phyloP scores from a whole-genome alignment of 371 early-diverging fungal genomes.

The Dinochytrium kinnereticum region DNA sequence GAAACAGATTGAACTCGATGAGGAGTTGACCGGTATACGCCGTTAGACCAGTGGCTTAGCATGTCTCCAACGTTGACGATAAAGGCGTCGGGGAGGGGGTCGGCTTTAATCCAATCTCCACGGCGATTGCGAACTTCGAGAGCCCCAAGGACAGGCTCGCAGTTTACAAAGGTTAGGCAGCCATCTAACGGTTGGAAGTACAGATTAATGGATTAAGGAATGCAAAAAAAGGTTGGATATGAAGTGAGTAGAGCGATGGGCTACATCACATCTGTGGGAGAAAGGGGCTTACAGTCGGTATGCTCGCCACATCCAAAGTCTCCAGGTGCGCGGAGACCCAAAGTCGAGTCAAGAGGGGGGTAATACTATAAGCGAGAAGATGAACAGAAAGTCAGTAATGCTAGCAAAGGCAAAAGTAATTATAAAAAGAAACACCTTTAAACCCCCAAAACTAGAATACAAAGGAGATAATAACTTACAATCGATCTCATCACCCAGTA shows the following conservation, averaged over 20 bases:
- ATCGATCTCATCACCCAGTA: constrained; percentile 12
- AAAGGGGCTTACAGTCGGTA: constrained; percentile 42
- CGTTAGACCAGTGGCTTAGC: constrained; percentile 53
- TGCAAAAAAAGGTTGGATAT: background rate
- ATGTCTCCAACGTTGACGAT: constrained; percentile 59
- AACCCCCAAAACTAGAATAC: too few species aligned
- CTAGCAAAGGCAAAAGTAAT: background rate
- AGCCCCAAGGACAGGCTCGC: constrained; percentile 48
- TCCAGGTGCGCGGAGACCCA: constrained; percentile 27
- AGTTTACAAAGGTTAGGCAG: constrained; percentile 49
- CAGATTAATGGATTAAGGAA: background rate
- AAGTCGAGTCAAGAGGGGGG: constrained; percentile 33
- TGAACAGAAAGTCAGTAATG: background rate
- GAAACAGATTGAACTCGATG: constrained; percentile 54
- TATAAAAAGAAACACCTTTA: too few species aligned
- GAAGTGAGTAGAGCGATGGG: background rate
- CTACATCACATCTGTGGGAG: too few species aligned
- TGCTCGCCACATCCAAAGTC: constrained; percentile 51
- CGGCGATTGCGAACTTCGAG: constrained; percentile 48
- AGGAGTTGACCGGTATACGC: constrained; percentile 50
- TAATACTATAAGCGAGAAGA: background rate
- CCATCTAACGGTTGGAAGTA: constrained; percentile 15
- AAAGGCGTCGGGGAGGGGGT: constrained; percentile 46
- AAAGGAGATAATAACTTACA: too few species aligned
- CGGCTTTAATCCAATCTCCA: constrained; percentile 53